Evolutionary conservation across 2,329 filamentous ascomycete genomes (phyloP), one percentile per base, ranked within the genome.

Genomic region (Neofusicoccum laricinum): DNA sequence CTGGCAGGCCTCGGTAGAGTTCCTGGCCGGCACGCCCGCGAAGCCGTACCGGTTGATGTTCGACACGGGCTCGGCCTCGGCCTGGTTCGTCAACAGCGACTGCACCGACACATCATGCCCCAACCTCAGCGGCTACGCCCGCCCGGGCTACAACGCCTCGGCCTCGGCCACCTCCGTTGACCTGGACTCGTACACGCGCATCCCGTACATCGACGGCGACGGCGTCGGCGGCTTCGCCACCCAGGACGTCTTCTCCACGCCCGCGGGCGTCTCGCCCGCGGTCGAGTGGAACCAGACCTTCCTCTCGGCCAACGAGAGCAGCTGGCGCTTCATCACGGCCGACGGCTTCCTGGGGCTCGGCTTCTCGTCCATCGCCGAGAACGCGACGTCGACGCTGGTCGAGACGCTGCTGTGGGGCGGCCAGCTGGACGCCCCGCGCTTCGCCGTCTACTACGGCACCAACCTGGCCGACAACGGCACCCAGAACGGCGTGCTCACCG

Each of bases 221-320:
- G 59, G 63, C 15, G 59, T 70, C 10, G 43, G 62, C 10, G 68
- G 69, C 40, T 51, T 21, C 21, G 65, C 63, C 11, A 62, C 48
- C 7, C 34, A 45, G n/a, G 69, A 70, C 21, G 51, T 67, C n/a
- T 68, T 69, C 49, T 48, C 58, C 34, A 50, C 43, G n/a, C 57
- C 19, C 21, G 65, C 63, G 2, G 59, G 63, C 34, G 55, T 19
- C n/a, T 17, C 49, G 0, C 49, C 49, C 6, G 45, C 43, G 12
- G 15, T 66, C 0, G 64, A 67, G 10, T 70, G 68, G 69, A 70
- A 70, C 59, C 68, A 70, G 55, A 69, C 68, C 5, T 69, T 70
- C 55, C 49, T 70, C 0, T 46, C 66, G 1, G 66, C 38, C 38
- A 70, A 70, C 40, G 25, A 68, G 38, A 69, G 67, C 36, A 58